Percentiles rank a stretch among this genome's conserved stretches.
These are phyloP conservation scores for Fistulinella cinereoalba DNA, from an alignment of 1,284 basidiomycete genomes.

Conservation along the genomic window DNA sequence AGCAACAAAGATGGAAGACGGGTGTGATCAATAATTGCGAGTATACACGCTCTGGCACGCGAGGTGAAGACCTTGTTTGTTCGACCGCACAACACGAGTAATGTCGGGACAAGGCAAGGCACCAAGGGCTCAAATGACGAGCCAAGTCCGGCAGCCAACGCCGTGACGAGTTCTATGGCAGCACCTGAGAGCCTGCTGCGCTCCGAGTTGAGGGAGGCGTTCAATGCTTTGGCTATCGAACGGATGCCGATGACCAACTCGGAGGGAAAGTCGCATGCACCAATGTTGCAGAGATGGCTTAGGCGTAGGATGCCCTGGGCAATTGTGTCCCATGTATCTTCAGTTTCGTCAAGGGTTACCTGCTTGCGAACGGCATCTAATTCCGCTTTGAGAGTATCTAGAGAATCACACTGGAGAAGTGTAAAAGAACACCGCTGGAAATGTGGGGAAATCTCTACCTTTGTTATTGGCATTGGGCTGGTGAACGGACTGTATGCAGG, in stretches of 20 bases:
- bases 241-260: slow-evolving; percentile 57
- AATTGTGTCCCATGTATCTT: slow-evolving; percentile 84
- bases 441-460: slow-evolving; percentile 7
- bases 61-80: slow-evolving; percentile 78
- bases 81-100: slow-evolving; percentile 69
- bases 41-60: slow-evolving; percentile 61
- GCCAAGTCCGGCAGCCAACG: slow-evolving; percentile 57
- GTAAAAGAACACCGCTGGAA: slow-evolving; percentile 1
- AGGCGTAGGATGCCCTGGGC: slow-evolving; percentile 52
- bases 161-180: slow-evolving; percentile 62
- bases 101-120: slow-evolving; percentile 61
- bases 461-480: slow-evolving; percentile 32
- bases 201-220: slow-evolving; percentile 68
- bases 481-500: neutral
- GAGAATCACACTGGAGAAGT: slow-evolving; percentile 34
- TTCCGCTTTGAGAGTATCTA: slow-evolving; percentile 37
- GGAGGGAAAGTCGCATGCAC: slow-evolving; percentile 52
- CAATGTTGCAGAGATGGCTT: slow-evolving; percentile 54
- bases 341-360: slow-evolving; percentile 64
- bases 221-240: slow-evolving; percentile 55
- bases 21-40: slow-evolving; percentile 63
- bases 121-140: slow-evolving; percentile 68
- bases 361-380: slow-evolving; percentile 43
- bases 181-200: slow-evolving; percentile 72
- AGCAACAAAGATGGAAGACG: slow-evolving; percentile 67